Conservation (phyloP, 352 stramenopile genomes). For the Phytophthora citrophthora region DNA sequence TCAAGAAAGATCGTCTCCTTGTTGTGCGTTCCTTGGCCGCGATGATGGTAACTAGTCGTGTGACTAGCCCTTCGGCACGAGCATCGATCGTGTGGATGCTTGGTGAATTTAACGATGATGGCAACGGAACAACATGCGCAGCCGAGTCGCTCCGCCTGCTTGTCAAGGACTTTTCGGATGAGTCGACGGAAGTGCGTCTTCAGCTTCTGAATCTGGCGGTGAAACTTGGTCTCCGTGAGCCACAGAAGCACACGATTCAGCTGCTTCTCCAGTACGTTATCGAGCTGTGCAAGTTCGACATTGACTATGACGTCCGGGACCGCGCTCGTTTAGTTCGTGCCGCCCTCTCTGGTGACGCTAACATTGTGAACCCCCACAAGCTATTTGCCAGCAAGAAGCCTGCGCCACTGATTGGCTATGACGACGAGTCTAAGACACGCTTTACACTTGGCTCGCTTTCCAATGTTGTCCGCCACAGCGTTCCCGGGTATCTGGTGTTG, state of each 20-base stretch:
- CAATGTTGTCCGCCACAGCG: constrained; percentile 84
- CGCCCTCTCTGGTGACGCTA: constrained; percentile 62
- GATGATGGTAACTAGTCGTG: constrained; percentile 76
- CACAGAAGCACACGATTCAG: constrained; percentile 73
- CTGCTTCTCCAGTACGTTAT: constrained; percentile 91
- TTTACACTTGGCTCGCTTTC: constrained; percentile 91
- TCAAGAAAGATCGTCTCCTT: constrained; percentile 80
- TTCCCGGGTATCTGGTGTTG: constrained; percentile 82
- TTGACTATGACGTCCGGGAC: constrained; percentile 93
- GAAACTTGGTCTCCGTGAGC: constrained; percentile 88
- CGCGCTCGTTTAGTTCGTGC: constrained; percentile 88
- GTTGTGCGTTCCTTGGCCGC: constrained; percentile 81
- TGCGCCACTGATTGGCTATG: constrained; percentile 71
- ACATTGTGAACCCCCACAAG: constrained; percentile 70
- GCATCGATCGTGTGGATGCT: constrained; percentile 95
- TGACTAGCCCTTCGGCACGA: constrained; percentile 76
- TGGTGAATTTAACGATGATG: constrained; percentile 87
- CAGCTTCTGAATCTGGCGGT: constrained; percentile 93
- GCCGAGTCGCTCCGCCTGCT: constrained; percentile 89
- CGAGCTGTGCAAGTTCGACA: constrained; percentile 93
- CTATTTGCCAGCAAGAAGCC: constrained; percentile 85
- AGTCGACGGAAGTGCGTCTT: constrained; percentile 88
- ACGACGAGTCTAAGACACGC: constrained; percentile 73
- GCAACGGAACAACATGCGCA: constrained; percentile 66
- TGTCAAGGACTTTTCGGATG: constrained; percentile 87